Percentiles rank a stretch among this genome's conserved stretches.
These are phyloP conservation scores for Dichotomopilus funicola DNA, from an alignment of 2,329 filamentous ascomycete genomes.

Conservation along the genomic window DNA sequence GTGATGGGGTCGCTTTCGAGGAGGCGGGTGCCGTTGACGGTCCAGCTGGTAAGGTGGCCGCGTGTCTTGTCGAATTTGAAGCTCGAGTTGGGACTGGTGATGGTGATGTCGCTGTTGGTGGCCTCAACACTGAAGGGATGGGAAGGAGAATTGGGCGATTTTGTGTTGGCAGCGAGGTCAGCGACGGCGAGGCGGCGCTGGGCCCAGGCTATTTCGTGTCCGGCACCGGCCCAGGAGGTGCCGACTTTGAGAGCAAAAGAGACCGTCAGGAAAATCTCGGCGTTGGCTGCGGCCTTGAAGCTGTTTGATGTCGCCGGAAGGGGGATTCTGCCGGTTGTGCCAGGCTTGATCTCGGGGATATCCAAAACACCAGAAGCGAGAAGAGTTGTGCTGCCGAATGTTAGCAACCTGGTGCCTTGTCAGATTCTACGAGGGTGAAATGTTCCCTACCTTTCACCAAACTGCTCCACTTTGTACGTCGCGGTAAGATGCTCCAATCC, in stretches of 20 bases:
- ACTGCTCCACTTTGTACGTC: conserved; percentile 39
- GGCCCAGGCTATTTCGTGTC: conserved; percentile 50
- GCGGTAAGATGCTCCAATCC: conserved; percentile 37
- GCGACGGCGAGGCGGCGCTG: conserved; percentile 38
- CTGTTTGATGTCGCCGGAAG: conserved; percentile 27
- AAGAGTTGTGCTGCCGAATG: conserved; percentile 19
- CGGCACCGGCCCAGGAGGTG: conserved; percentile 44
- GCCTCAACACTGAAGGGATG: conserved; percentile 16
- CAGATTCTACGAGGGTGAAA: no score
- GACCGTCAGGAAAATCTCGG: conserved; percentile 41
- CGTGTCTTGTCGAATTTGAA: conserved; percentile 41
- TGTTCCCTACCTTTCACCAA: conserved; percentile 34
- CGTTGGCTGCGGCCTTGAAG: conserved; percentile 24
- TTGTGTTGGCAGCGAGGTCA: conserved; percentile 12
- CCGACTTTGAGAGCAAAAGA: conserved; percentile 37
- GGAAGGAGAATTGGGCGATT: background rate
- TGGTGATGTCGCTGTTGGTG: conserved; percentile 20
- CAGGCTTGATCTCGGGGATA: conserved; percentile 36
- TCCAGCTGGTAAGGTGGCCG: conserved; percentile 40
- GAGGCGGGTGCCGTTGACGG: conserved; percentile 29
- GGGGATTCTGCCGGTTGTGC: conserved; percentile 30
- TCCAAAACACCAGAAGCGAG: conserved; percentile 33
- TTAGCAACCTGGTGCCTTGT: background rate
- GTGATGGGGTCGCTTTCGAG: conserved; percentile 32
- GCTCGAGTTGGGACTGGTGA: conserved; percentile 30